These are phyloP conservation scores for Paracoccidioides lutzii DNA, from an alignment of 2,329 filamentous ascomycete genomes.

Conservation along the genomic window DNA sequence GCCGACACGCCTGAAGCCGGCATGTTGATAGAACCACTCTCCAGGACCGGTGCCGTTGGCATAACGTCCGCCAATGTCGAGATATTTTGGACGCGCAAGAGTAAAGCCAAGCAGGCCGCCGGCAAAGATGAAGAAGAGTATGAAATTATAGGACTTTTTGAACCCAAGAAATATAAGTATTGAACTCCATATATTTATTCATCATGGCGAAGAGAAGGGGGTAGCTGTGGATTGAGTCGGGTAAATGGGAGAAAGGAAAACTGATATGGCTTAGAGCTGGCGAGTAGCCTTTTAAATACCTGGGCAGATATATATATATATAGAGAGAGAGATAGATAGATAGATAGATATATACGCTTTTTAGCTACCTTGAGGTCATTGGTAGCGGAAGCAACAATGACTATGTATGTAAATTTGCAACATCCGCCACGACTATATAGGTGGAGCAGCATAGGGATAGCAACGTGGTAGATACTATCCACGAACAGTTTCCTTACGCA, in stretches of 20 bases:
- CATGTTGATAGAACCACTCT: conserved; percentile 34
- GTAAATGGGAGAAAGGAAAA: background rate
- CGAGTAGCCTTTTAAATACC: background rate
- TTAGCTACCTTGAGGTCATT: background rate
- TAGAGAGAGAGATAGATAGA: too few species aligned
- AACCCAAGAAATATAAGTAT: conserved; percentile 35
- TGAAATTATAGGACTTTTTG: conserved; percentile 44
- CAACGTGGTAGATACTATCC: too few species aligned
- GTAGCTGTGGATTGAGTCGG: background rate
- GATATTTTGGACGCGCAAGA: conserved; percentile 37
- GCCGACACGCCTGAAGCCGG: conserved; percentile 25
- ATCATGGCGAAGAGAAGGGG: conserved; percentile 10
- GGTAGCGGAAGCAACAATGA: background rate
- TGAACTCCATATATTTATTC: background rate
- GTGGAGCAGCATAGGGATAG: too few species aligned
- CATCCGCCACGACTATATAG: too few species aligned
- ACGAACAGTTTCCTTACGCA: too few species aligned
- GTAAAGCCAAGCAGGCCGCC: conserved; percentile 38
- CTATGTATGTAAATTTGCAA: too few species aligned
- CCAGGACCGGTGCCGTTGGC: conserved; percentile 24
- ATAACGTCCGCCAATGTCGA: conserved; percentile 31
- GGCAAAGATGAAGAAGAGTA: conserved; percentile 38
- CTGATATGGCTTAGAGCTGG: background rate
- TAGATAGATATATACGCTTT: too few species aligned
- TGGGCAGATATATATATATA: too few species aligned